phyloP scores from a whole-genome alignment of 345 rosid genomes.

The Mercurialis annua region DNA sequence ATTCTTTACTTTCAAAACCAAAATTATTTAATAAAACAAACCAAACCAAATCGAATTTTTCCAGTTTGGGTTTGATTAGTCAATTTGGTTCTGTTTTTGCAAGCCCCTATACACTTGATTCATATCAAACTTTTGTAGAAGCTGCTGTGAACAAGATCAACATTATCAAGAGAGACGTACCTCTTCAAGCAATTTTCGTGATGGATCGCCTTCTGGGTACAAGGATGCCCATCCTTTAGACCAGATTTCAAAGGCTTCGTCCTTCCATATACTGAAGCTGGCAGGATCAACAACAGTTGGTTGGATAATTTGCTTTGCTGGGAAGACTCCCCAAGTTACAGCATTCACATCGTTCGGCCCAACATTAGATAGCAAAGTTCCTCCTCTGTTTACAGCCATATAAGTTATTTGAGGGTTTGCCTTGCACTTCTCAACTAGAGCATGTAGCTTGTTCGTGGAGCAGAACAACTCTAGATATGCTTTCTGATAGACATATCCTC shows the following conservation, averaged over 20 bases:
- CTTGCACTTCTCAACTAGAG: slow-evolving; percentile 67
- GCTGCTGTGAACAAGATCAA: neutral
- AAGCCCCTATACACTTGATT: no score
- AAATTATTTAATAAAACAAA: no score
- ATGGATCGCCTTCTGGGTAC: slow-evolving; percentile 67
- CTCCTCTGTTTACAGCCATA: slow-evolving; percentile 69
- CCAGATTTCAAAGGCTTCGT: slow-evolving; percentile 98
- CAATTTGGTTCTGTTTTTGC: no score
- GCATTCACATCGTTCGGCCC: slow-evolving; percentile 62
- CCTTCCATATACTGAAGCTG: slow-evolving; percentile 94
- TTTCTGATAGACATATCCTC: slow-evolving; percentile 95
- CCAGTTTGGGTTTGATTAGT: no score
- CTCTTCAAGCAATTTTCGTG: slow-evolving; percentile 70
- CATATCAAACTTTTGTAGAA: no score
- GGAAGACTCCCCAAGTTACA: slow-evolving; percentile 97
- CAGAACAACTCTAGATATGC: slow-evolving; percentile 97
- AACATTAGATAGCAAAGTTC: slow-evolving; percentile 55
- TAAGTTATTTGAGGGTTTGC: slow-evolving; percentile 53
- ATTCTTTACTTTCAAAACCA: no score
- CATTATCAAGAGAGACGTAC: slow-evolving; percentile 27
- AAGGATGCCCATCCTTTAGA: slow-evolving; percentile 75
- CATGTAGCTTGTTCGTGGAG: slow-evolving; percentile 58
- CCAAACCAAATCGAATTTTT: no score
- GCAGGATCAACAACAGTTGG: slow-evolving; percentile 98
- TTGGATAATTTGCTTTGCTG: slow-evolving; percentile 80